Conservation (phyloP, 257 asterid species). For the Paulownia fortunei region DNA sequence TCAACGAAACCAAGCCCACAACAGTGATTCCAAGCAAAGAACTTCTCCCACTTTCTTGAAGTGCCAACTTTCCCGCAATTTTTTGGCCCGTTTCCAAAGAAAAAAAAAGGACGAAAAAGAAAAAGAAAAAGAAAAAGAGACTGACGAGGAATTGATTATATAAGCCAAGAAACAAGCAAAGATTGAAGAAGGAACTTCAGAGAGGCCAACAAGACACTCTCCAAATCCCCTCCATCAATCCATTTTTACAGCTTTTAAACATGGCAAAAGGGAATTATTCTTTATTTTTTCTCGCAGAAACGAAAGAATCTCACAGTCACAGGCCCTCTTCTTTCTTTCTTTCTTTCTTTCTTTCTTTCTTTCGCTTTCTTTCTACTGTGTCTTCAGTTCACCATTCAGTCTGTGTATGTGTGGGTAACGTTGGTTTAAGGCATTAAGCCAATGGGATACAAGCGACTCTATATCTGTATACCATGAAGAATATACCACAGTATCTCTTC, state of each 20-base stretch:
- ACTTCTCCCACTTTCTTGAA: constrained; percentile 22
- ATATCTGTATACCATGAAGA: constrained; percentile 39
- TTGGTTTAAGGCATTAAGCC: constrained; percentile 23
- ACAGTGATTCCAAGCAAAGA: constrained; percentile 23
- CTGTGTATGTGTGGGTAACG: constrained; percentile 25
- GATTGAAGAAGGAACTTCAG: constrained; percentile 58
- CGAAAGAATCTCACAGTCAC: constrained; percentile 12
- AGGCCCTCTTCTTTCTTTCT: constrained; percentile 1
- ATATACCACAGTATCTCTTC: constrained; percentile 65
- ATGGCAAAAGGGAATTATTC: constrained; percentile 40
- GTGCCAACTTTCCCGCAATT: not conserved
- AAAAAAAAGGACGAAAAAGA: not conserved
- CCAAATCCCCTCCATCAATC: constrained; percentile 76
- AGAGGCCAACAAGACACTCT: constrained; percentile 80
- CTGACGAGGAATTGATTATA: not conserved
- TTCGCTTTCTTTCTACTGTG: too few relatives aligned
- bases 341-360: not conserved
- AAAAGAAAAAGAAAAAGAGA: not conserved
- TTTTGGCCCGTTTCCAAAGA: not conserved
- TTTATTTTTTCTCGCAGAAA: not conserved
- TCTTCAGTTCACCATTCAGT: constrained; percentile 29
- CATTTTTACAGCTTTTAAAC: constrained; percentile 60
- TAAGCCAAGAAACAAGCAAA: not conserved
- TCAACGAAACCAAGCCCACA: constrained; percentile 33
- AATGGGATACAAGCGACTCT: constrained; percentile 26